Base-by-base conservation (phyloP, 2,329 filamentous ascomycete genomes). In the Penicillium frequentans region DNA sequence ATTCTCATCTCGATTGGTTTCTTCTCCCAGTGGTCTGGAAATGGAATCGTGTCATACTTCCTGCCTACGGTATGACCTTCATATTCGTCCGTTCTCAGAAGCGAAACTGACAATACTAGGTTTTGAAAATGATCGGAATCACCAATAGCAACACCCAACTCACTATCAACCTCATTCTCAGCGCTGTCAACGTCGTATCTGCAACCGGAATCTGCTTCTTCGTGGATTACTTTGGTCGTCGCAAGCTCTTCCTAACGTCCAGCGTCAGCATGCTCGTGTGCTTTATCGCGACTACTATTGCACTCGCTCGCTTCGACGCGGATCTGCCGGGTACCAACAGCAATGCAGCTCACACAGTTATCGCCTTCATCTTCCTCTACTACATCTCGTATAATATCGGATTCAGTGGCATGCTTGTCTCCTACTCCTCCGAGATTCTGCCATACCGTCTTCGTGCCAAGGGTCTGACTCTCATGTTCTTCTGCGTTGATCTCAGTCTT, bases 21-120 rank as follows among this genome's bases (percentile, higher is more conserved):
- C 63, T 84, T 85, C 73, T 80, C 79, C 6, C 83, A 85, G 62
- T 84, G 81, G 81, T 81, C 77, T 60, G 82, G 82, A 39, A 84
- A 84, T 55, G 69, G 71, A 16, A 65, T 77, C 1, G 65, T 77
- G 8, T 70, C 65, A 0, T 77, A 75, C 59, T 76, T 74, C 55
- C 62, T 76, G 31, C 64, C 64, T 31, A 62, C 70, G 43, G 68
- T 76, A 56, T 23, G 49, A 39, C 24, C 19, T 50, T 13, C 3
- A 14, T 19, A 10, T 24, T 29, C 3, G 11, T 29, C 7, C 1
- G 13, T 29, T 5, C 2, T 2, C 24, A 35, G 6, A 26, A 23
- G 14, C 16, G 10, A 24, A 29, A 11, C 60, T 62, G 13, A 60
- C 19, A 5, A 23, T 23, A 19, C 6, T 45, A 61, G 60, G 56